Conservation (phyloP, 257 asterid species). For the Echium plantagineum region DNA sequence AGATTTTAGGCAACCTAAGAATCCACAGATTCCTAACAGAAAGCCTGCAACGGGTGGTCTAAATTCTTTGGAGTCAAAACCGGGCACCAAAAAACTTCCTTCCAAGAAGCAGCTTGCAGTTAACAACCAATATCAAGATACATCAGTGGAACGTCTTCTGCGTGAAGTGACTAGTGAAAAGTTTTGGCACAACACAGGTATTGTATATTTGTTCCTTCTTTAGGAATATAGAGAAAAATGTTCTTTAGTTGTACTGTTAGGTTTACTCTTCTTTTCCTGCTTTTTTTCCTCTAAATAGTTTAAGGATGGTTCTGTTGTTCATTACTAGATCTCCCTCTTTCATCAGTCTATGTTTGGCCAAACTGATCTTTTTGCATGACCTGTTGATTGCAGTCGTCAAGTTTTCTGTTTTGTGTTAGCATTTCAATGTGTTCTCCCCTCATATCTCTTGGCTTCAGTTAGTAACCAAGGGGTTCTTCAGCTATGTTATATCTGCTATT, state of each 20-base stretch:
- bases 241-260: background rate
- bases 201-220: background rate
- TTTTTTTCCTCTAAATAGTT: background rate
- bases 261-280: background rate
- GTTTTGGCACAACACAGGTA: constrained; percentile 98
- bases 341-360: too few species aligned
- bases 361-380: background rate
- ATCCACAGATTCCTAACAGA: constrained; percentile 46
- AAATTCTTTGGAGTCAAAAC: constrained; percentile 41
- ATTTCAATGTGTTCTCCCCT: background rate
- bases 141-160: constrained; percentile 90
- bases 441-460: background rate
- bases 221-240: background rate
- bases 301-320: background rate
- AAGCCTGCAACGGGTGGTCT: constrained; percentile 45
- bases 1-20: constrained; percentile 53
- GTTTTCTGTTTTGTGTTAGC: background rate
- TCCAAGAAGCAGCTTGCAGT: constrained; percentile 47
- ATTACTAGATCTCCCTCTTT: background rate
- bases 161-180: constrained; percentile 97
- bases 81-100: constrained; percentile 54
- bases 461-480: background rate
- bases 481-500: background rate
- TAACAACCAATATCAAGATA: constrained; percentile 59
- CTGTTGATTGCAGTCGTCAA: background rate